A percentile compares a stretch with the other conserved stretches of the same genome.
Evolutionary conservation across 495 filamentous ascomycete species (phyloP).

Genomic region (Penicillium diatomitis): DNA sequence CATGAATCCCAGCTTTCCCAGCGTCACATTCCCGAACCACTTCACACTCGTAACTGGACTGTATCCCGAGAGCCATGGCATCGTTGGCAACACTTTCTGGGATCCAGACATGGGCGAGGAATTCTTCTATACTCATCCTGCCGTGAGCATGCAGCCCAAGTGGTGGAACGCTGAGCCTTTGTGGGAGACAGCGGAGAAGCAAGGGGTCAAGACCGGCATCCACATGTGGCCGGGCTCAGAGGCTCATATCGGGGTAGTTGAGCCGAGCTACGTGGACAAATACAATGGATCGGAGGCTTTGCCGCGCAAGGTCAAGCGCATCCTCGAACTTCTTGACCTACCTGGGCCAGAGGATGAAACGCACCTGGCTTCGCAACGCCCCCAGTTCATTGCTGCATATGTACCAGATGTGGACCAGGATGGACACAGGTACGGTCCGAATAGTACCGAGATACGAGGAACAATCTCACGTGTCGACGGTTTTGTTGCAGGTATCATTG

Average conservation of each 20-base stretch:
- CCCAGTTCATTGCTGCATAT: conserved; percentile 88
- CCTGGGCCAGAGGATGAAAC: conserved; percentile 52
- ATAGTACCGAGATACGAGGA: conserved; percentile 75
- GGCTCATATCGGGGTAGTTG: conserved; percentile 54
- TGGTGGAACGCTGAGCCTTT: conserved; percentile 95
- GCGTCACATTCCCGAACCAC: conserved; percentile 97
- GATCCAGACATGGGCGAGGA: conserved; percentile 66
- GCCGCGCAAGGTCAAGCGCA: conserved; percentile 61
- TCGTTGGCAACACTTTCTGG: conserved; percentile 93
- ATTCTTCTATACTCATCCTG: conserved; percentile 77
- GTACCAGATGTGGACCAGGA: conserved; percentile 83
- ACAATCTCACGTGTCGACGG: conserved; percentile 69
- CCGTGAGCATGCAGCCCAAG: conserved; percentile 62
- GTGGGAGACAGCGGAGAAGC: conserved; percentile 84
- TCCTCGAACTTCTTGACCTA: conserved; percentile 72
- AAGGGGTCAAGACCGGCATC: conserved; percentile 64
- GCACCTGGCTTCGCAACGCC: conserved; percentile 38
- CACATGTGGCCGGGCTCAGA: conserved; percentile 99
- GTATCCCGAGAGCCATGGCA: conserved; percentile 85
- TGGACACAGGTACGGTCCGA: conserved; percentile 83
- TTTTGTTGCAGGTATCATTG: conserved; percentile 68
- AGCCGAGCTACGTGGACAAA: conserved; percentile 70
- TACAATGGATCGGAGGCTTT: conserved; percentile 73
- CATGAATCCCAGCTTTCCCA: conserved; percentile 90
- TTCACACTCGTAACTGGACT: conserved; percentile 90